phyloP scores from a whole-genome alignment of 495 filamentous ascomycete genomes.

The Aspergillus cavernicola region DNA sequence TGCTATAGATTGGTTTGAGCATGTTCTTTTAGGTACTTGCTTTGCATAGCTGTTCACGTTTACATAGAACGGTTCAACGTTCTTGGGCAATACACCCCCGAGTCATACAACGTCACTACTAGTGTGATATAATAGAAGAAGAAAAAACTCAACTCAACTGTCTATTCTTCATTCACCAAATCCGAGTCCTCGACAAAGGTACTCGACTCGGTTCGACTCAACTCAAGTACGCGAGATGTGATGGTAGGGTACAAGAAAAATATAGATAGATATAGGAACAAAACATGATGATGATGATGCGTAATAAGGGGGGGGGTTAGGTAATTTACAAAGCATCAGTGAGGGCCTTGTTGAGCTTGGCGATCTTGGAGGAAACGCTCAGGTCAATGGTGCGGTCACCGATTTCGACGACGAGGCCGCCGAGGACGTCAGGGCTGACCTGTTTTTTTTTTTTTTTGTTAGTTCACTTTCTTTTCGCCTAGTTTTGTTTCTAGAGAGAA shows the following conservation, averaged over 20 bases:
- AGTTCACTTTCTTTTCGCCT: not conserved
- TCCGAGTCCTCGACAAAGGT: not conserved
- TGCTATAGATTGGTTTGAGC: not conserved
- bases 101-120: too few species aligned
- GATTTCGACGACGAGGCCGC: conserved; percentile 92
- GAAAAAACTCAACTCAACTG: not conserved
- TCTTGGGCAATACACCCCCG: too few species aligned
- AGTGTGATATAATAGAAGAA: too few species aligned
- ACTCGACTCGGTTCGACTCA: not conserved
- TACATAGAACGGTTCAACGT: too few species aligned
- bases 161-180: conserved; percentile 6
- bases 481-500: not conserved
- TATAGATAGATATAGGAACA: conserved; percentile 10
- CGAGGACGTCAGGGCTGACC: conserved; percentile 92
- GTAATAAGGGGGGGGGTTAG: not conserved
- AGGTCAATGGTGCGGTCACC: conserved; percentile 98
- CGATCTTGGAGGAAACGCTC: conserved; percentile 88
- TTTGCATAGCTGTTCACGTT: too few species aligned
- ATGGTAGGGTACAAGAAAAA: conserved; percentile 3
- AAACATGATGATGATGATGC: not conserved
- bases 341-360: conserved; percentile 98
- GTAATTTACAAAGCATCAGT: conserved; percentile 85
- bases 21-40: not conserved
- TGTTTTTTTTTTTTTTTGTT: conserved; percentile 26
- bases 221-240: not conserved